These are phyloP conservation scores for Penicillium soppii DNA, from an alignment of 495 filamentous ascomycete species.

Conservation along the genomic window DNA sequence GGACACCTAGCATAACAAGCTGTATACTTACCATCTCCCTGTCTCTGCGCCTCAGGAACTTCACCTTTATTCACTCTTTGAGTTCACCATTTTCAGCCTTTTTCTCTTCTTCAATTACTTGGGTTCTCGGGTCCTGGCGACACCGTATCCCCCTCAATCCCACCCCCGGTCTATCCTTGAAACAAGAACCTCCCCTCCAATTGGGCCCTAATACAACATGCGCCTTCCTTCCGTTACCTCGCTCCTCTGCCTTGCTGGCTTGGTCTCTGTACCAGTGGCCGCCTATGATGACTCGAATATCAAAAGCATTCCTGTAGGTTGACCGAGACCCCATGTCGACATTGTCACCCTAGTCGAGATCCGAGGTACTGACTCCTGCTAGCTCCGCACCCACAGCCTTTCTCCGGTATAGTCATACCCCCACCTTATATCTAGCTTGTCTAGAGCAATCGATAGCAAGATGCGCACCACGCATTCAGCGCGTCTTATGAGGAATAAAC, in stretches of 20 bases:
- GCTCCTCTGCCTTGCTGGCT: constrained; percentile 39
- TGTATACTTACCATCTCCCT: constrained; percentile 17
- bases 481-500: constrained; percentile 1
- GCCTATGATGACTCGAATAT: constrained; percentile 44
- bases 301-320: constrained; percentile 58
- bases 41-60: constrained; percentile 5
- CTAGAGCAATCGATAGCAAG: background rate
- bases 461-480: background rate
- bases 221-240: constrained; percentile 40
- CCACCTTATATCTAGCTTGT: constrained; percentile 4
- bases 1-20: constrained; percentile 30
- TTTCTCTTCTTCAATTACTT: constrained; percentile 11
- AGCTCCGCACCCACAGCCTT: constrained; percentile 80
- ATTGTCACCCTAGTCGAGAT: background rate
- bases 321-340: too few relatives aligned
- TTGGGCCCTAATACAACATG: constrained; percentile 34
- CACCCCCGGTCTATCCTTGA: constrained; percentile 30
- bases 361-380: constrained; percentile 25
- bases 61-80: constrained; percentile 20
- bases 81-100: constrained; percentile 12
- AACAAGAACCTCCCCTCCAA: constrained; percentile 8
- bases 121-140: constrained; percentile 32
- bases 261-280: constrained; percentile 29
- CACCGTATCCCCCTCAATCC: constrained; percentile 17
- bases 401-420: constrained; percentile 40